These are phyloP conservation scores for Acanthamoeba triangularis DNA, from an alignment of 208 protist genomes.

Conservation along the genomic window DNA sequence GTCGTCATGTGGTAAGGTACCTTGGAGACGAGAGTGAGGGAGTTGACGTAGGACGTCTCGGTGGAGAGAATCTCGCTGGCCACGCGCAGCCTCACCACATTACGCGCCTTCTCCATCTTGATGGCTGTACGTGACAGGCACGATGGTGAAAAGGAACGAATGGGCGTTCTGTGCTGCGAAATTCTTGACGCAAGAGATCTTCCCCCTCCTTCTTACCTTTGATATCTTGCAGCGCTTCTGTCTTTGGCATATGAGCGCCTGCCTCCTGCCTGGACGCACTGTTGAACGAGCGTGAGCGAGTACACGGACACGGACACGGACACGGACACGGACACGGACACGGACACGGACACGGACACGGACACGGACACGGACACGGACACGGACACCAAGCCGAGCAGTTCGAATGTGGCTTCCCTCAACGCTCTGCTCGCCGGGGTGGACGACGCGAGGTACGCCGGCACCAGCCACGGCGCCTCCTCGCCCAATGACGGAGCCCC, in stretches of 20 bases:
- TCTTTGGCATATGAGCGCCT: neutral
- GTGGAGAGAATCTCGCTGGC: slow-evolving; percentile 13
- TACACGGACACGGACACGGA: no score
- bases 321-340: no score
- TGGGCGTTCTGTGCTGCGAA: no score
- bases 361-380: no score
- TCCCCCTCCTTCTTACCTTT: neutral
- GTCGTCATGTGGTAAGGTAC: neutral
- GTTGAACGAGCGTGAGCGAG: neutral
- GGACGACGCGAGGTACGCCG: no score
- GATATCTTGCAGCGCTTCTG: neutral
- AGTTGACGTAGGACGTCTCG: slow-evolving; percentile 3
- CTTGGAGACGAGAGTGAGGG: neutral
- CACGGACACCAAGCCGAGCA: no score
- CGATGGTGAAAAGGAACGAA: no score
- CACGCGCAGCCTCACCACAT: slow-evolving; percentile 31
- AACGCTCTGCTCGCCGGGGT: no score
- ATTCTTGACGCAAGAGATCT: no score
- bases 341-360: no score
- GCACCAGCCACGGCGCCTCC: no score
- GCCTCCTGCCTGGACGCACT: neutral
- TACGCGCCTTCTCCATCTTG: slow-evolving; percentile 42
- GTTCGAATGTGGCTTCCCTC: no score
- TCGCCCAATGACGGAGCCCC: neutral
- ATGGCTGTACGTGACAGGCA: slow-evolving; percentile 10